Base-by-base conservation (phyloP, 2,329 filamentous ascomycete genomes). In the Diaporthe longicolla region DNA sequence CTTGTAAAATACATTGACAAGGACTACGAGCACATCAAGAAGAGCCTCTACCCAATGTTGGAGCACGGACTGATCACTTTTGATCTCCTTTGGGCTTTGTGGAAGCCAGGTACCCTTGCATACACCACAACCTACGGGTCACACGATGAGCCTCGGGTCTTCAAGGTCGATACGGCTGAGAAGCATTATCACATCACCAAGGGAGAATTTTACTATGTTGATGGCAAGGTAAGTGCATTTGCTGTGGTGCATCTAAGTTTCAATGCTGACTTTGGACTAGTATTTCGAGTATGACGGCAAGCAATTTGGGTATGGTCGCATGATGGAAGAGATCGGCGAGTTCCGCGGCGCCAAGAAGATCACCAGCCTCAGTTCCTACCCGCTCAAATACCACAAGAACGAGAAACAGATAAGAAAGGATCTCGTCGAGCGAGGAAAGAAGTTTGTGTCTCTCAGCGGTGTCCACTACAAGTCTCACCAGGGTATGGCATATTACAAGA, bases 281-380 rank as follows among this genome's bases (percentile, higher is more conserved):
- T 97, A 97, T 78, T 89, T 98, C 35, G 95, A 97, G 79, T 97
- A 95, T 75, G 94, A 98, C 78, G 95, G 95, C 73, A 97, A 97
- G 81, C 88, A 89, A 9, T 97, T 95, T 80, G 95, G 95, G 3
- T 92, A 93, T 78, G 94, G 93, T 21, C 91, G 87, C 66, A 90
- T 94, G 79, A 86, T 90, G 15, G 89, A 91, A 50, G 91, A 95
- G 68, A 91, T 98, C 17, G 83, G 89, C 9, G 87, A 90, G 4
- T 98, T 98, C 86, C 93, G 94, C 74, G 95, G 95, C 0, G 90
- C 93, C 19, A 90, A 92, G 76, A 95, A 94, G 83, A 97, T 98
- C 79, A 94, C 92, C 15, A 94, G 90, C 78, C 86, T 98, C 10
- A 84, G 89, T 0, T 93, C 91, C 75, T 97, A 94, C 80, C 95